phyloP scores from a whole-genome alignment of 1,284 basidiomycete genomes.

The Microbotryomycetes sp. region DNA sequence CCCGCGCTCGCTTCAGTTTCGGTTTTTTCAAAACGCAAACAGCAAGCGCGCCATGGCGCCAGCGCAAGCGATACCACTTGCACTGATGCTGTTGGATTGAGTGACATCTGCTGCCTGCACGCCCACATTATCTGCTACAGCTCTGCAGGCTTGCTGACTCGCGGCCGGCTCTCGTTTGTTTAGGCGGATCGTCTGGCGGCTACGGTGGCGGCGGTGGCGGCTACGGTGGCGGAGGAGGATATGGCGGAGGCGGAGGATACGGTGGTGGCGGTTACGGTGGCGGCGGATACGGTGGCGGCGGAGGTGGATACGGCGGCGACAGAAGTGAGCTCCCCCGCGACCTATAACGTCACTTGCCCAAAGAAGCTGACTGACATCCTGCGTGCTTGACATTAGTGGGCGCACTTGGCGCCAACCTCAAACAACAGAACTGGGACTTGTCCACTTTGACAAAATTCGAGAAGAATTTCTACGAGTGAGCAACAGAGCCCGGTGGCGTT shows the following conservation, averaged over 20 bases:
- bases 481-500: too few relatives aligned
- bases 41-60: too few relatives aligned
- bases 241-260: conserved; percentile 21
- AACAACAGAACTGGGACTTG: conserved; percentile 73
- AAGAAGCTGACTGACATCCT: conserved; percentile 7
- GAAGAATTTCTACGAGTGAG: conserved; percentile 80
- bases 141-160: neutral
- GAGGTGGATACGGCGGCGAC: conserved; percentile 52
- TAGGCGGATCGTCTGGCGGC: conserved; percentile 10
- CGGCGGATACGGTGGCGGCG: conserved; percentile 36
- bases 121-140: too few relatives aligned
- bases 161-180: neutral
- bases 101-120: too few relatives aligned
- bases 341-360: conserved; percentile 29
- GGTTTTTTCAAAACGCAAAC: neutral
- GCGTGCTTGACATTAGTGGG: conserved; percentile 49
- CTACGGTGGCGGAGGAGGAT: conserved; percentile 26
- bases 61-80: too few relatives aligned
- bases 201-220: conserved; percentile 3
- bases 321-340: conserved; percentile 25
- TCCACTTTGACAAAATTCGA: conserved; percentile 58
- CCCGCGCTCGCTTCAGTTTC: too few relatives aligned
- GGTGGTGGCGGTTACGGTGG: conserved; percentile 17
- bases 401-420: conserved; percentile 73
- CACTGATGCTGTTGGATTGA: too few relatives aligned